These are phyloP conservation scores for Arbutus unedo DNA, from an alignment of 148 eudicot species.

Conservation along the genomic window DNA sequence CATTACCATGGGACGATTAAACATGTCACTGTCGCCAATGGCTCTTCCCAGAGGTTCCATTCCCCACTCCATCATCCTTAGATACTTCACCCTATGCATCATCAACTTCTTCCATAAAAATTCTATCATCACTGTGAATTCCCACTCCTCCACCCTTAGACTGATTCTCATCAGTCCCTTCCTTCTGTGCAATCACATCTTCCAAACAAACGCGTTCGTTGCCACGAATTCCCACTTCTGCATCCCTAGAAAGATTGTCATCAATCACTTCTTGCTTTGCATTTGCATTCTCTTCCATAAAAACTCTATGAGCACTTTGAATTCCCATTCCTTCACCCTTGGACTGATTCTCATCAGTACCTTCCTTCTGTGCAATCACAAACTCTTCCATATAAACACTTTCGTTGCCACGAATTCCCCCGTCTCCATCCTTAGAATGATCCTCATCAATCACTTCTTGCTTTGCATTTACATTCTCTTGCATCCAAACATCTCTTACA, in stretches of 20 bases:
- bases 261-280: neutral
- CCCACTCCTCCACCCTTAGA: no score
- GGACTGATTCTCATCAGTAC: neutral
- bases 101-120: no score
- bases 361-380: neutral
- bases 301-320: neutral
- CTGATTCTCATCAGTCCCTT: no score
- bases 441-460: constrained; percentile 1
- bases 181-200: no score
- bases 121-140: no score
- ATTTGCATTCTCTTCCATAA: neutral
- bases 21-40: neutral
- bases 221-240: neutral
- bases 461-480: neutral
- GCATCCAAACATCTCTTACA: constrained; percentile 11
- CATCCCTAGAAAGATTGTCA: neutral
- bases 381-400: neutral
- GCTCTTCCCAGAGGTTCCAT: constrained; percentile 16
- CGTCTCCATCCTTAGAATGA: neutral
- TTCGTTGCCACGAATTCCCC: neutral
- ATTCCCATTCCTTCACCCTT: neutral
- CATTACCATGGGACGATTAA: neutral
- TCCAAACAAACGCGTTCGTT: no score
- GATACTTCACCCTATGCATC: neutral
- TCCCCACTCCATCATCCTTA: neutral